A percentile compares a stretch with the other conserved stretches of the same genome.
Evolutionary conservation across 495 filamentous ascomycete genomes (phyloP).

Genomic region (Aspergillus hancockii): DNA sequence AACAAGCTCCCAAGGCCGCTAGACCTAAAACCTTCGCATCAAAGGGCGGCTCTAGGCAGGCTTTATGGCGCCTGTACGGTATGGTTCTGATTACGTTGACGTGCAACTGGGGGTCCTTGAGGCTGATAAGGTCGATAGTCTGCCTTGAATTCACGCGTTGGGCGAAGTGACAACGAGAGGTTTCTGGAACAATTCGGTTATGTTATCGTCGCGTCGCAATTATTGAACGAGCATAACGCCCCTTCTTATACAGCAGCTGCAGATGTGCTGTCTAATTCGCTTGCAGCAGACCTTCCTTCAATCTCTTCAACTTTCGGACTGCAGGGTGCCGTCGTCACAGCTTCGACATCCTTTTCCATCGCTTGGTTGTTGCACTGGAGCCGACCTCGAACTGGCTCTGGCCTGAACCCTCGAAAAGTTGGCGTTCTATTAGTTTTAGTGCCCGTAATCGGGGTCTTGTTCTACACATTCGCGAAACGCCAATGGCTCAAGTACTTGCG

Average conservation of each 20-base stretch:
- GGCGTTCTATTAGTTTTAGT: conserved; percentile 59
- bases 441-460: conserved; percentile 54
- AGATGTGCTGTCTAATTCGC: conserved; percentile 38
- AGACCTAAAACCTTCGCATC: conserved; percentile 54
- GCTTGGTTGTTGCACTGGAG: conserved; percentile 75
- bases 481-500: conserved; percentile 85
- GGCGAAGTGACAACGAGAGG: conserved; percentile 75
- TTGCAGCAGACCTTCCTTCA: conserved; percentile 37
- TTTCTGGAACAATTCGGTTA: conserved; percentile 97
- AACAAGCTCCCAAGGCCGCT: conserved; percentile 63
- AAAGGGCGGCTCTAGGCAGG: conserved; percentile 46
- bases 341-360: conserved; percentile 62
- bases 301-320: conserved; percentile 48
- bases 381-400: conserved; percentile 34
- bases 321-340: conserved; percentile 53
- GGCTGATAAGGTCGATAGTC: conserved; percentile 35
- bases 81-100: conserved; percentile 26
- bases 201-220: conserved; percentile 89
- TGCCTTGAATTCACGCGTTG: conserved; percentile 69
- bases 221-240: conserved; percentile 69
- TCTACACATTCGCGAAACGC: conserved; percentile 73
- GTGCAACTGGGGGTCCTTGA: neutral
- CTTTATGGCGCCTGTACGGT: conserved; percentile 63
- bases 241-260: conserved; percentile 48
- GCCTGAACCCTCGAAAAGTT: conserved; percentile 48